Base-by-base conservation (phyloP, 768 basidiomycete genomes). In the Suillus subluteus region DNA sequence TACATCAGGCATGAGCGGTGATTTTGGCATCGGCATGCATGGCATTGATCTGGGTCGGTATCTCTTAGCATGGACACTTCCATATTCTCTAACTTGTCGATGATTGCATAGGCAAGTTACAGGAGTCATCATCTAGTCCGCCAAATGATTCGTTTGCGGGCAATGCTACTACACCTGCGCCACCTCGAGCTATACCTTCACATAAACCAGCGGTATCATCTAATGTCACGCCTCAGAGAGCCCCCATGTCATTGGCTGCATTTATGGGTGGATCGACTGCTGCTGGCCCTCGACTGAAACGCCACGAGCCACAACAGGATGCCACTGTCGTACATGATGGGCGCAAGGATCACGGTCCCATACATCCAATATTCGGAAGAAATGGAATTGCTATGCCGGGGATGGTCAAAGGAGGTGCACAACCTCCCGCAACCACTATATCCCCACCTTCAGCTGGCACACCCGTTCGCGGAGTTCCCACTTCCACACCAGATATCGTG, bases 331-430 rank as follows among this genome's bases (percentile, higher is more conserved):
- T 87, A 1, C 91, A 91, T 69, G 87, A 88, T 64, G 89, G 90
- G 72, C 86, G 86, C 15, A 80, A 76, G 16, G 79, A 78, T n/a
- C 75, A 78, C 63, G 81, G 81, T 62, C 75, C 83, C 5, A 86
- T 90, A 18, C 92, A 94, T 78, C 92, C 92, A 2, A 75, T 93
- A 56, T 94, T 94, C 73, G 92, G 92, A 21, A 84, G 82, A 64
- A 88, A 89, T 18, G 90, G 90, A 23, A 79, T 92, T 59, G 92
- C 91, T 13, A 87, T 94, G 87, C 90, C 90, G 9, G 92, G 92
- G 4, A 84, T 94, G 82, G 80, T 80, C 16, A 72, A 68, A 40
- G 62, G 26, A 16, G 48, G 0, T 62, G 70, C n/a, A 62, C 62
- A 3, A 55, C 68, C 18, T 67, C 67, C 21, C 9, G 43, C 67